Evolutionary conservation across 768 basidiomycete genomes (phyloP), one percentile per base, ranked within the genome.

Genomic region (Leccinum barrowsii): DNA sequence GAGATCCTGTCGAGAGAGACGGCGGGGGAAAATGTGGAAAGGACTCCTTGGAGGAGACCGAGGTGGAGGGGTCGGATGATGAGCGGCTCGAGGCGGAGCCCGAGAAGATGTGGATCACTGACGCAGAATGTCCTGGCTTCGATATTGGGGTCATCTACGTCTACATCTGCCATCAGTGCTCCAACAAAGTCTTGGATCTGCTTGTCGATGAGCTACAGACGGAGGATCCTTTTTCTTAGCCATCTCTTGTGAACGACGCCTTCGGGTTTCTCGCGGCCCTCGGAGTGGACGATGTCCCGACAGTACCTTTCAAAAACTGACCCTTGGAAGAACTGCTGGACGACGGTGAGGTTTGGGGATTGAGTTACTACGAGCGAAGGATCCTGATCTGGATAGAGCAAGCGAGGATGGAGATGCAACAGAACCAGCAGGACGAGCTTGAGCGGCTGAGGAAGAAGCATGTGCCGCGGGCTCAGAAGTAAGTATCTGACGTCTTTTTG

Each of bases 321-420:
- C 50, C 70, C 3, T 48, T 86, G 15, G 67, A 73, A 1, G 65
- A 61, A 4, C 72, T 85, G 12, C 69, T 82, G 3, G 52, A 48
- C 0, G 51, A 66, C 0, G 74, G 66, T 1, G 67, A 75, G 30
- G 73, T 87, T n/a, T 90, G 87, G 88, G 51, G 59, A 1, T 77
- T 87, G 77, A 84, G 84, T 3, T 47, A 46, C 4, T 6, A 34
- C 1, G 89, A 90, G 64, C 79, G 88, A 2, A 46, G 63, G 10
- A 65, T 59, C 2, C 66, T 89, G 0, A 76, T 71, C 49, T 89
- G 85, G 86, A 72, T 74, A 10, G 70, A 76, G 5, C 68, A 76
- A 55, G 74, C 80, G 28, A 75, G 80, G 7, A 52, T 42, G 1
- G 32, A 63, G 3, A 60, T 74, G 26, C 72, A 76, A 21, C 56